Evolutionary conservation across 495 filamentous ascomycete species (phyloP).

Genomic region (Aspergillus leporis): DNA sequence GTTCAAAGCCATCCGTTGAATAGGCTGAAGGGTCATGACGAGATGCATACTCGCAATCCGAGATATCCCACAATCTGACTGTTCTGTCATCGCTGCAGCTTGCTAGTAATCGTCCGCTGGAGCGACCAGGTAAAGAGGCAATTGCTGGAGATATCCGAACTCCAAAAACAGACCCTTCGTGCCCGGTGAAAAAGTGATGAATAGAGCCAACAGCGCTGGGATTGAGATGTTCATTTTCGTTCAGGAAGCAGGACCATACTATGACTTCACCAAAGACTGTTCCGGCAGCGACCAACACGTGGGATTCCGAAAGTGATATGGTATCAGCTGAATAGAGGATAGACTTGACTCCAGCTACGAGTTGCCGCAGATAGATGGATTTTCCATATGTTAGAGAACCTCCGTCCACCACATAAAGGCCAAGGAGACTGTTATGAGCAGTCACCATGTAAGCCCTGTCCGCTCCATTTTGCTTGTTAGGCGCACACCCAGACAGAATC

Average conservation of each 20-base stretch:
- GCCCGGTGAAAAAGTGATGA: constrained; percentile 77
- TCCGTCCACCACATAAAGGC: constrained; percentile 33
- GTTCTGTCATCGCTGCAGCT: constrained; percentile 97
- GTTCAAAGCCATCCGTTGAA: constrained; percentile 45
- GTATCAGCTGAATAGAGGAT: constrained; percentile 87
- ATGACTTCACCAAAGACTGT: constrained; percentile 94
- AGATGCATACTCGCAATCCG: constrained; percentile 41
- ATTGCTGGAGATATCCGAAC: constrained; percentile 72
- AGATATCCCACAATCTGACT: constrained; percentile 85
- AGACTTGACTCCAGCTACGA: constrained; percentile 72
- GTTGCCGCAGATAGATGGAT: constrained; percentile 34
- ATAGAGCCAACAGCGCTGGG: constrained; percentile 37
- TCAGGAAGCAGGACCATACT: constrained; percentile 72
- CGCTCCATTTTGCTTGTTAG: constrained; percentile 18
- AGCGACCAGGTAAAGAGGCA: constrained; percentile 27
- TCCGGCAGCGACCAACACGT: constrained; percentile 76
- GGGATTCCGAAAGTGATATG: constrained; percentile 52
- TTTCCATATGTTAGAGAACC: constrained; percentile 20
- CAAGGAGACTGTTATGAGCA: constrained; percentile 76
- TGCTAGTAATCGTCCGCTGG: constrained; percentile 61
- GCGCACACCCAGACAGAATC: constrained; percentile 71
- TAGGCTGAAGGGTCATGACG: constrained; percentile 37
- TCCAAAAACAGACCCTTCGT: constrained; percentile 93
- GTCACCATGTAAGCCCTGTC: constrained; percentile 59
- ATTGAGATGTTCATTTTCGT: constrained; percentile 7